Percentiles rank a stretch among this genome's conserved stretches.
Conservation (phyloP, 75 land plant genomes). For the Picea sitchensis region DNA sequence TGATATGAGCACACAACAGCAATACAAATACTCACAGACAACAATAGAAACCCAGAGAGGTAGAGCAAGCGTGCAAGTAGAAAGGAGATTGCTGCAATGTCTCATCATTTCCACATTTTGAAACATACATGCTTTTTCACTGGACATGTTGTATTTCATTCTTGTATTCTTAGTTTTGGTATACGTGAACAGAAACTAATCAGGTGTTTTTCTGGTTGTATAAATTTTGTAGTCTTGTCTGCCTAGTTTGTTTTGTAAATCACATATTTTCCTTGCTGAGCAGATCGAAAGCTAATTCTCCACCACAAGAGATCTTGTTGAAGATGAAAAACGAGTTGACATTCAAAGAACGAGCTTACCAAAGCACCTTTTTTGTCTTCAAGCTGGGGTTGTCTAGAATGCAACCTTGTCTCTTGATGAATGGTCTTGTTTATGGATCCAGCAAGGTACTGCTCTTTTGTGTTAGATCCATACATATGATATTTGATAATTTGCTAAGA, state of each 20-base stretch:
- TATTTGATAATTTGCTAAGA: constrained; percentile 6
- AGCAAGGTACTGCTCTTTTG: constrained; percentile 55
- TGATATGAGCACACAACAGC: neutral
- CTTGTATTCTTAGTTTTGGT: too few relatives aligned
- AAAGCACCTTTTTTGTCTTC: constrained; percentile 71
- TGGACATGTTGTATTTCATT: too few relatives aligned
- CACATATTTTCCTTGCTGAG: neutral
- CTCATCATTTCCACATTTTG: too few relatives aligned
- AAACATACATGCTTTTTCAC: too few relatives aligned
- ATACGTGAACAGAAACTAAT: too few relatives aligned
- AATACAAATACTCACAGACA: too few relatives aligned
- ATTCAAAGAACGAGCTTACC: constrained; percentile 40
- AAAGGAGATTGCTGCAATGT: too few relatives aligned
- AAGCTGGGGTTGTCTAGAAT: constrained; percentile 73
- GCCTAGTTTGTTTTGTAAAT: neutral
- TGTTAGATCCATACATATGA: neutral
- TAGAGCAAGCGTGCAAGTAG: too few relatives aligned
- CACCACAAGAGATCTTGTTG: constrained; percentile 61
- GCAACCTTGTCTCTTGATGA: constrained; percentile 75
- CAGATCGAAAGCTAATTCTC: constrained; percentile 57
- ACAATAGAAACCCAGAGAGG: too few relatives aligned
- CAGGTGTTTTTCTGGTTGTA: neutral
- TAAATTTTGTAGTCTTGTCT: neutral
- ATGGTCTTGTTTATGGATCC: constrained; percentile 82
- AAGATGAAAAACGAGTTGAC: constrained; percentile 55